Conservation (phyloP, 2,329 filamentous ascomycete genomes). For the Metarhizium anisopliae region DNA sequence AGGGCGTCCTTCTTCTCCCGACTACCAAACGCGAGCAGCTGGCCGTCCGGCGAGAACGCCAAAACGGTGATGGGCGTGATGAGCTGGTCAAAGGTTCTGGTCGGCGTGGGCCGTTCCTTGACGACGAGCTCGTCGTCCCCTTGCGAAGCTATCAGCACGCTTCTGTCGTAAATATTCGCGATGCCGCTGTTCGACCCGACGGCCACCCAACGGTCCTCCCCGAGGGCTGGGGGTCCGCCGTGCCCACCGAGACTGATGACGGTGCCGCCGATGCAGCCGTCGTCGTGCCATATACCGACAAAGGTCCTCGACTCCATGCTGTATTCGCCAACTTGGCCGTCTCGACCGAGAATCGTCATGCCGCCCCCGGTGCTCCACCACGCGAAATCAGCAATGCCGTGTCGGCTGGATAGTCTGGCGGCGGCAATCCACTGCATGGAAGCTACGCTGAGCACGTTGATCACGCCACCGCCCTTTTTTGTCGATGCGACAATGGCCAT, state of each 20-base stretch:
- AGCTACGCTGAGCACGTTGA: conserved; percentile 73
- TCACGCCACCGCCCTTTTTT: conserved; percentile 75
- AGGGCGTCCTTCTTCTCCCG: conserved; percentile 83
- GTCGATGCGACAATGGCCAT: conserved; percentile 75
- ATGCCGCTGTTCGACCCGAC: conserved; percentile 81
- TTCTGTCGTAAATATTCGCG: conserved; percentile 86
- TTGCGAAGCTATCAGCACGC: conserved; percentile 43
- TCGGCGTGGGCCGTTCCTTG: conserved; percentile 61
- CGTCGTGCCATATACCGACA: conserved; percentile 77
- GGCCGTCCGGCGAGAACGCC: conserved; percentile 78
- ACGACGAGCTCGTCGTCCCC: conserved; percentile 38
- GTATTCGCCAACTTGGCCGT: conserved; percentile 88
- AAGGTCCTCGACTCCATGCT: conserved; percentile 60
- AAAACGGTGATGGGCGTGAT: conserved; percentile 76
- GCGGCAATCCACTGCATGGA: conserved; percentile 85
- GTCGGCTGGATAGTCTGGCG: conserved; percentile 69
- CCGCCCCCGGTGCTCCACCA: conserved; percentile 88
- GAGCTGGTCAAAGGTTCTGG: conserved; percentile 71
- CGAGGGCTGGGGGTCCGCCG: conserved; percentile 51
- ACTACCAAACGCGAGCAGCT: conserved; percentile 80
- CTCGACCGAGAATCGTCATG: conserved; percentile 73
- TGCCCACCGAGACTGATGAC: conserved; percentile 70
- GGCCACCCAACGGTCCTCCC: conserved; percentile 81
- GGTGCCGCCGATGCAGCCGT: conserved; percentile 79
- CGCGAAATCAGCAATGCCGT: conserved; percentile 80